Base-by-base conservation (phyloP, 106 monocot genomes). In the Acanthochlamys bracteata region DNA sequence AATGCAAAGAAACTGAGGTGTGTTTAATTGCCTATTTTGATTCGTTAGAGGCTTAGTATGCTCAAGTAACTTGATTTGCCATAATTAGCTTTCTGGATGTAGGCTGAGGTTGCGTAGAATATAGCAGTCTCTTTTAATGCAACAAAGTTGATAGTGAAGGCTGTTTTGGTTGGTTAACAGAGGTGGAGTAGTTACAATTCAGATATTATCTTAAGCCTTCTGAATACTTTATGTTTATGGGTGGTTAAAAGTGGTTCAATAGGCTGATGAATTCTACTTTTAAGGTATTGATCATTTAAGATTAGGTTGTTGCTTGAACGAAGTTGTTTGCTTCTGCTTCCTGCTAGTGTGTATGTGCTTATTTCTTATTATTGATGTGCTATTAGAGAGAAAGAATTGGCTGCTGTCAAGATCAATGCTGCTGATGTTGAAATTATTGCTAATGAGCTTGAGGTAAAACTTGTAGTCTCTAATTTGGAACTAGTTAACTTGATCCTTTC, bases 321-420 rank as follows among this genome's bases (percentile, higher is more conserved):
- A 17, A 49, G 12, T 49, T 49, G 2, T 49, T 49, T 49, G 12
- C 17, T 49, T 49, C 49, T 2, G 49, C 17, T 49, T 49, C 12
- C 49, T 12, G 12, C 9, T 49, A 49, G 12, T 9, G 17, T 10
- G 3, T 14, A 9, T 49, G 6, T 3, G 49, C 17, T 12, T 49
- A 49, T 49, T 49, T 4, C 12, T 14, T 17, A 10, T 2, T 10
- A 49, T 33, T 33, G n/a, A 40, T 67, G 45, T 66, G 42, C 13
- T 60, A 42, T 17, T 75, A 89, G 93, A 76, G 93, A 89, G 75
- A 93, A 89, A 62, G 93, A 93, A 75, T 71, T 93, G 53, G 93
- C 93, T 71, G 86, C 93, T 47, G 89, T 93, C 19, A 93, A 86
- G 69, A 89, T 86, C 61, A 86, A 93, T 74, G 56, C 80, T 10